A percentile compares a stretch with the other conserved stretches of the same genome.
Conservation (phyloP, 208 protist genomes). For the Lotmaria passim region DNA sequence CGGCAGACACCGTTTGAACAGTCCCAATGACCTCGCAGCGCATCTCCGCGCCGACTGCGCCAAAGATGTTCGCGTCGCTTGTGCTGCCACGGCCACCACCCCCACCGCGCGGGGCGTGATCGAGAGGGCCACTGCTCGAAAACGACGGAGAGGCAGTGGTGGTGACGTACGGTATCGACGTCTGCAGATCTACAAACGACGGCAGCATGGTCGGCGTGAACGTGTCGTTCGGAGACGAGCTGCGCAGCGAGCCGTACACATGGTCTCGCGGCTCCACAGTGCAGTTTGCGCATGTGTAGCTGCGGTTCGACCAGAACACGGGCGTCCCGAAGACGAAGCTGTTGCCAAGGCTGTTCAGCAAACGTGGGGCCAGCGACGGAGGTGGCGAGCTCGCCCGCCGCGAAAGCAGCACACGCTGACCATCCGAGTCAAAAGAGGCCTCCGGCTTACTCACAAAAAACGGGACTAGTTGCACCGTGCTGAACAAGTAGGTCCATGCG, state of each 20-base stretch:
- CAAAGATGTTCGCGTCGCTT: background rate
- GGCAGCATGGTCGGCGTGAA: background rate
- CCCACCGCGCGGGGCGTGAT: slow-evolving; percentile 7
- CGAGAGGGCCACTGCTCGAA: slow-evolving; percentile 6
- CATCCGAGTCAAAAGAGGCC: background rate
- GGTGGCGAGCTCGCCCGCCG: background rate
- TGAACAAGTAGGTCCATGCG: slow-evolving; percentile 55
- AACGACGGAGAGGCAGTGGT: slow-evolving; percentile 29
- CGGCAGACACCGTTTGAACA: slow-evolving; percentile 14
- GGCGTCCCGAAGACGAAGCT: slow-evolving; percentile 39
- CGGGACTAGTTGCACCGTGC: slow-evolving; percentile 44
- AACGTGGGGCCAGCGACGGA: background rate
- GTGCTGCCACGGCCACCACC: slow-evolving; percentile 2
- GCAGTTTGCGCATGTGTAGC: slow-evolving; percentile 9
- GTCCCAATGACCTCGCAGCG: slow-evolving; percentile 35
- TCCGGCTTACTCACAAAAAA: slow-evolving; percentile 28
- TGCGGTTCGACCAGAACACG: slow-evolving; percentile 38
- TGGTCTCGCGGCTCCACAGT: slow-evolving; percentile 1
- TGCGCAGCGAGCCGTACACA: slow-evolving; percentile 20
- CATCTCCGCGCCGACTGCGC: slow-evolving; percentile 17
- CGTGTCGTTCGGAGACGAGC: slow-evolving; percentile 15
- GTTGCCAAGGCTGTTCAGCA: slow-evolving; percentile 2
- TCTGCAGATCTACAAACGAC: slow-evolving; percentile 3
- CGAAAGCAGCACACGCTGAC: background rate
- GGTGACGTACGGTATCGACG: slow-evolving; percentile 24